These are phyloP conservation scores for Zoysia matrella DNA, from an alignment of 202 grass and related monocot species.

Conservation along the genomic window DNA sequence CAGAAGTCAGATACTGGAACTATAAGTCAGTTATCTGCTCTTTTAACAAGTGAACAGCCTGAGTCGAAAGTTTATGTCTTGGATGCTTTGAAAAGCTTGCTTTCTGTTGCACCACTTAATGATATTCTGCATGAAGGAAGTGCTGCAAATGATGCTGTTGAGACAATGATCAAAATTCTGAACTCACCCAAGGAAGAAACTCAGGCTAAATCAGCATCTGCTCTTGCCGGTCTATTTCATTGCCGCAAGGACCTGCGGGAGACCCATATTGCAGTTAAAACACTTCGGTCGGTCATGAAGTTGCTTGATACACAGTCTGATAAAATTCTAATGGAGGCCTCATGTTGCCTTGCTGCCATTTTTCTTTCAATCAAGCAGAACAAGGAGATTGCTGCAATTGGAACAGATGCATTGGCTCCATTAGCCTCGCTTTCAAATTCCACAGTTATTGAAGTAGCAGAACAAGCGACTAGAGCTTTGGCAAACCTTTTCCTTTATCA, in stretches of 20 bases:
- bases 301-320: constrained; percentile 76
- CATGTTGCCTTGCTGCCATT: constrained; percentile 90
- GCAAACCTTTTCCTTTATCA: constrained; percentile 96
- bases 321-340: constrained; percentile 79
- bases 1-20: constrained; percentile 99
- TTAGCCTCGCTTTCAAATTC: constrained; percentile 72
- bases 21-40: constrained; percentile 91
- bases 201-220: constrained; percentile 93
- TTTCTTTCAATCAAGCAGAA: constrained; percentile 98
- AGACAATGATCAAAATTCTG: constrained; percentile 98
- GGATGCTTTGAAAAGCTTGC: constrained; percentile 96
- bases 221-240: constrained; percentile 92
- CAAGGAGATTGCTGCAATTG: constrained; percentile 90
- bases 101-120: constrained; percentile 91
- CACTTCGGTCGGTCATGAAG: constrained; percentile 83
- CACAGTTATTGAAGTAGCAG: constrained; percentile 86
- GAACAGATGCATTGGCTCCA: constrained; percentile 74
- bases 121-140: constrained; percentile 99
- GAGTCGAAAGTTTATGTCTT: constrained; percentile 97
- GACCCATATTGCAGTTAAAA: constrained; percentile 90
- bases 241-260: constrained; percentile 94
- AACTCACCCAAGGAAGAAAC: constrained; percentile 93
- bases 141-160: constrained; percentile 94
- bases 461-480: constrained; percentile 90
- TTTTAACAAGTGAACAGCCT: constrained; percentile 97